These are phyloP conservation scores for Penicillium salamii DNA, from an alignment of 495 filamentous ascomycete species.

Conservation along the genomic window DNA sequence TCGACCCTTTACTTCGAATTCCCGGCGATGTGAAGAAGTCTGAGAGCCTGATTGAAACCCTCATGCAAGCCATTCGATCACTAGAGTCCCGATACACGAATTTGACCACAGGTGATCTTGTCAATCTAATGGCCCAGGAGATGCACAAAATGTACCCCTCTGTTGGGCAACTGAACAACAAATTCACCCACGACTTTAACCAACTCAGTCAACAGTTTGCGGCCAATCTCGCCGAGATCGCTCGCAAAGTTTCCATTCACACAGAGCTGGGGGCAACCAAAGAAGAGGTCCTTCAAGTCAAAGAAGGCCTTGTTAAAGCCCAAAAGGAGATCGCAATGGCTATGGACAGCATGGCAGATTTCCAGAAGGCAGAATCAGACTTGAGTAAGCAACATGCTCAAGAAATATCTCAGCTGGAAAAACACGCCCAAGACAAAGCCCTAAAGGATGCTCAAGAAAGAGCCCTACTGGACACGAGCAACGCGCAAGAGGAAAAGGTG, in stretches of 20 bases:
- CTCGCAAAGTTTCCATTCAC: no score
- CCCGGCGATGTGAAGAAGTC: neutral
- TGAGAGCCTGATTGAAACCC: constrained; percentile 8
- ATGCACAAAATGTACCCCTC: constrained; percentile 40
- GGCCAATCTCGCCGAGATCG: no score
- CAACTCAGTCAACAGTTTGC: no score
- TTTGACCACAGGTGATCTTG: constrained; percentile 31
- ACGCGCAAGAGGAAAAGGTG: neutral
- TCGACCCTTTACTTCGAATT: neutral
- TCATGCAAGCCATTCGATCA: constrained; percentile 29
- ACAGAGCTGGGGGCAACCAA: neutral
- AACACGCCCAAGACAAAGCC: no score
- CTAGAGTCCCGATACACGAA: constrained; percentile 37
- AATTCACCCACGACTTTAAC: constrained; percentile 3
- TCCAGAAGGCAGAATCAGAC: neutral
- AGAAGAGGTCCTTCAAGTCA: neutral
- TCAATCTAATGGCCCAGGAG: constrained; percentile 31
- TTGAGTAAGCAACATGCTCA: neutral
- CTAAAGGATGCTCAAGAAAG: no score
- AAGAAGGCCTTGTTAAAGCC: neutral
- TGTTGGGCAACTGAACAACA: constrained; percentile 1
- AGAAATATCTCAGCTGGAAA: neutral
- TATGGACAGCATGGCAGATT: no score
- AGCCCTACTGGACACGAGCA: neutral
- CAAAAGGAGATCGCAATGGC: no score